Evolutionary conservation across 805 yeast species (phyloP), one percentile per base, ranked within the genome.

Genomic region (Wickerhamomyces kurtzmanii): DNA sequence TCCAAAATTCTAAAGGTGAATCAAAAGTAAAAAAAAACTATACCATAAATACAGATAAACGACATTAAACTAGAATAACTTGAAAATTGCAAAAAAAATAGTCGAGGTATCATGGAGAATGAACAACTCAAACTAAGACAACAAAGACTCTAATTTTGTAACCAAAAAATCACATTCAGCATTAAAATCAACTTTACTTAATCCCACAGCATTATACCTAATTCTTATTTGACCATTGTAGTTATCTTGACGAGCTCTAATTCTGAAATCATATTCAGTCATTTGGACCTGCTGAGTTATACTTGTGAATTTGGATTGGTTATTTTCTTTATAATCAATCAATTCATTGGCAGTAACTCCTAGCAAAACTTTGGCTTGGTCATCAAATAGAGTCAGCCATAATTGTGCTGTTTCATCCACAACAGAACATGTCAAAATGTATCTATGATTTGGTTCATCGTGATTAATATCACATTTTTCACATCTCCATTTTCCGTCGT

Each of bases 331-430:
- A 38, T 71, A 38, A 32, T 54, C 55, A 26, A 61, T 56, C 34
- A 86, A 54, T 23, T 60, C 57, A 12, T 84, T 82, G 1, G 89
- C 75, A 29, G 64, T 57, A 17, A 71, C 63, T 1, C 77, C 83
- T 30, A 89, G 57, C 24, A 91, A 53, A 37, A 64, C 62, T 24
- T 62, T 63, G 2, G 94, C 97, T 37, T 78, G 81, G 12, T 80
- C 89, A 51, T 91, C 94, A 47, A 91, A 91, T 33, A 81, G 60
- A 1, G 94, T 79, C 18, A 83, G 58, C 93, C 96, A 86, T 34
- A 86, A 50, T 51, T 81, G 86, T 13, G 87, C 93, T 5, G 93
- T 68, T 40, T 65, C 62, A 53, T 91, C 98, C 45, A 75, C 65
- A n/a, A 86, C 68, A 4, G 84, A 71, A 25, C 75, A 52, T n/a